A percentile compares a stretch with the other conserved stretches of the same genome.
Evolutionary conservation across 148 eudicot genomes (phyloP).

Genomic region (Suaeda aralocaspica): DNA sequence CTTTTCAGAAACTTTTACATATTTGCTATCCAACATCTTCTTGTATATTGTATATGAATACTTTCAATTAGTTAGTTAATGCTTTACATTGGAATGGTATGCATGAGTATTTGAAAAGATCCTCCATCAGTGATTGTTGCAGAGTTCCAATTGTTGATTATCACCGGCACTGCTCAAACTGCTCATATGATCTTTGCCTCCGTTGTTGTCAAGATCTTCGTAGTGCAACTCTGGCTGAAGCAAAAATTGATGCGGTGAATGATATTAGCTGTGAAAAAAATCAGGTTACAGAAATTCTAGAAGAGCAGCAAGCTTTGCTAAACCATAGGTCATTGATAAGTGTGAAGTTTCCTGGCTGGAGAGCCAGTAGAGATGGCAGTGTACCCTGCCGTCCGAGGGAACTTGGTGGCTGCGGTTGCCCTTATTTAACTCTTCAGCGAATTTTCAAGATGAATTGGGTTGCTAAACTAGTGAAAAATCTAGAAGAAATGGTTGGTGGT

Average conservation of each 20-base stretch:
- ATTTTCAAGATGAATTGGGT: slow-evolving; percentile 99
- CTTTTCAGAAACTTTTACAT: no score
- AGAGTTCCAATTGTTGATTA: slow-evolving; percentile 91
- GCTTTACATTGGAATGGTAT: slow-evolving; percentile 1
- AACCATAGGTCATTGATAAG: slow-evolving; percentile 35
- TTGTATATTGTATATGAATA: neutral
- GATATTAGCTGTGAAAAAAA: slow-evolving; percentile 21
- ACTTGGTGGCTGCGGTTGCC: slow-evolving; percentile 78
- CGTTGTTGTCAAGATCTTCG: slow-evolving; percentile 93
- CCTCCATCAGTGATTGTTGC: slow-evolving; percentile 71
- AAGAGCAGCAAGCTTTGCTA: slow-evolving; percentile 33
- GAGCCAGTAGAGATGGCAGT: slow-evolving; percentile 74
- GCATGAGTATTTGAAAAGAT: slow-evolving; percentile 13
- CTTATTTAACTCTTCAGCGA: slow-evolving; percentile 51
- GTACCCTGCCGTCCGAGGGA: slow-evolving; percentile 72
- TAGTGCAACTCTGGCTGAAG: slow-evolving; percentile 40
- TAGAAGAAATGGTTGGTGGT: slow-evolving; percentile 90
- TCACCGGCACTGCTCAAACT: slow-evolving; percentile 84
- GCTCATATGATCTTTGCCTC: slow-evolving; percentile 92
- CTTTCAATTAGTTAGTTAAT: neutral
- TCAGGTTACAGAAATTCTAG: slow-evolving; percentile 24
- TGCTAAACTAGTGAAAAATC: slow-evolving; percentile 82
- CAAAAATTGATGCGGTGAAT: slow-evolving; percentile 32
- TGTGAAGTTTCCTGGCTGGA: slow-evolving; percentile 61
- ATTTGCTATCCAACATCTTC: no score